Evolutionary conservation across 2,329 filamentous ascomycete species (phyloP), one percentile per base, ranked within the genome.

Genomic region (Fusarium dlaminii): DNA sequence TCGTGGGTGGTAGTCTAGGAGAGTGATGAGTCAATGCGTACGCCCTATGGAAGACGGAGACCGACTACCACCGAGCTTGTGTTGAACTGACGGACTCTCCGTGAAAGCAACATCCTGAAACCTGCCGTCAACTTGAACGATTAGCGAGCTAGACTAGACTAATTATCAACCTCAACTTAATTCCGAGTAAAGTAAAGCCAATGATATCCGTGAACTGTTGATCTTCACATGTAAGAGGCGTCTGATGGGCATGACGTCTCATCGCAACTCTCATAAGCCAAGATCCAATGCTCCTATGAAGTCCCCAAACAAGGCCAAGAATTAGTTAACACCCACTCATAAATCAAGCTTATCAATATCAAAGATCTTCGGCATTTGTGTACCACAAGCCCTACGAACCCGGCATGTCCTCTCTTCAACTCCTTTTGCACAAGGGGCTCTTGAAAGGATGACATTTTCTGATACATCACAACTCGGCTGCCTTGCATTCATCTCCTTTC

Each of bases 401-500:
- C 46, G 36, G 40, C 43, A 70, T 46, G 43, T 55, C 37, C 22
- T 54, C 9, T 57, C 22, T 29, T 57, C n/a, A 61, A 49, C 24
- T 36, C 22, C 43, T 62, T 69, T 56, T 63, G 42, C 55, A 67
- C 55, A 55, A 39, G 36, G 51, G 30, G 24, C 18, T 37, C 29
- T 45, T 32, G 30, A 12, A 29, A 13, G 15, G 27, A 60, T 52
- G 51, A 24, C 22, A 17, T 39, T 58, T 68, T 75, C 51, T 56
- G 68, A 75, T 69, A 74, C 39, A 56, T 75, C 72, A 75, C 45
- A 72, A 72, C 43, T 48, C 68, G 48, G 37, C 29, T 55, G 34
- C 67, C 48, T 57, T 69, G 56, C 71, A 59, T 62, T 46, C 59
- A 57, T 58, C 46, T 30, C 36, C 59, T 68, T 63, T 71, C 51